Evolutionary conservation across 768 basidiomycete species (phyloP), one percentile per base, ranked within the genome.

Genomic region (Nevesoporus exiguus): DNA sequence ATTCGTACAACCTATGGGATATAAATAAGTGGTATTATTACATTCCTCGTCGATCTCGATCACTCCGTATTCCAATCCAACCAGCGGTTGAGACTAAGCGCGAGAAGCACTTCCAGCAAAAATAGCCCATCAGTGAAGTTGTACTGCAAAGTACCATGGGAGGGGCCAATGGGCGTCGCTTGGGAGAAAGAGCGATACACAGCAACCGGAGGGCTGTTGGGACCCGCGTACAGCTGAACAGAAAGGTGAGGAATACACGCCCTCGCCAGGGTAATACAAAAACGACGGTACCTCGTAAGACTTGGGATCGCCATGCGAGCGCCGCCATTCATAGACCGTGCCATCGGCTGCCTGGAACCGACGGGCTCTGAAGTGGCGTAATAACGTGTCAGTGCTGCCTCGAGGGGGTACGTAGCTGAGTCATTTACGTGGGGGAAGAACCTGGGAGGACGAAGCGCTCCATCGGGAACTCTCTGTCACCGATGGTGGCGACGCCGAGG

Each of bases 41-140:
- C 46, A 22, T 47, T 33, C 40, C 25, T 56, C 31, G 51, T 55
- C 49, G 51, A 60, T 63, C 56, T 48, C 34, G 49, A 52, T 59
- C 37, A 63, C 73, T 75, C 67, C 75, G 66, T 64, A 61, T 78
- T 75, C 66, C 76, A 71, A 71, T 89, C 88, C 65, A 89, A 70
- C 86, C 86, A 90, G 54, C 88, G 78, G 69, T 88, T 88, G 58
- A 90, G 72, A 65, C 79, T 84, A 49, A 90, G 74, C 7, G 89
- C 77, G 37, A 90, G 71, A 54, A 89, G 71, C 5, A 79, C 77
- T 63, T 88, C 80, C 19, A 85, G 75, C 58, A 90, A 69, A 50
- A 89, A 80, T 33, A 72, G 63, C 55, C 81, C 81, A 46, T 85
- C 75, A 41, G 74, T 76, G 69, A 90, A 89, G 46, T 72, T 78